These are phyloP conservation scores for Lodderomyces orthopsilosis DNA, from an alignment of 1,139 yeast genomes.

Conservation along the genomic window DNA sequence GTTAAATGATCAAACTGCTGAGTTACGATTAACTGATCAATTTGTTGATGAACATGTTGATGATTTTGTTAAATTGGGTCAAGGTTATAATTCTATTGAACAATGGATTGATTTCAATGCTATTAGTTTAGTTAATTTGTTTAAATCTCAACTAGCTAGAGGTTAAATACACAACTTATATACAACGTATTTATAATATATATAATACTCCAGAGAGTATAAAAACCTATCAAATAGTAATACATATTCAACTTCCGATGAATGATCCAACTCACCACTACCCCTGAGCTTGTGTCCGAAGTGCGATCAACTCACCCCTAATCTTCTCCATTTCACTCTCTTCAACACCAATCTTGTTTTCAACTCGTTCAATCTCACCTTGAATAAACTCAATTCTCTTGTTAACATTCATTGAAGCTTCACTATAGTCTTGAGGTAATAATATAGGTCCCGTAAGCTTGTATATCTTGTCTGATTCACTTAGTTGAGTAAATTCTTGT, in stretches of 20 bases:
- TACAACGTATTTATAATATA: too few relatives aligned
- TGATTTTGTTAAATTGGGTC: constrained; percentile 55
- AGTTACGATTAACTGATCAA: constrained; percentile 53
- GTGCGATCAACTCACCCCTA: constrained; percentile 46
- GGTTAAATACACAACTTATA: constrained; percentile 43
- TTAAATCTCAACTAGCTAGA: constrained; percentile 66
- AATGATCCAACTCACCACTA: too few relatives aligned
- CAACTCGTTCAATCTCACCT: constrained; percentile 71
- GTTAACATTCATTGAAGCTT: constrained; percentile 77
- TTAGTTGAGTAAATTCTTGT: constrained; percentile 66
- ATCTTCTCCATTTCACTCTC: constrained; percentile 51
- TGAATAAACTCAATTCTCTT: constrained; percentile 87
- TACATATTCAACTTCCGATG: too few relatives aligned
- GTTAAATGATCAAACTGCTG: constrained; percentile 69
- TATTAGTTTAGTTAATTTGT: constrained; percentile 61
- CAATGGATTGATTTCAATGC: constrained; percentile 79
- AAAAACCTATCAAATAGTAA: too few relatives aligned
- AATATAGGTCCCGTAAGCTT: constrained; percentile 91
- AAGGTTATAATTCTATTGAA: constrained; percentile 57
- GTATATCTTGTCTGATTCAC: constrained; percentile 66
- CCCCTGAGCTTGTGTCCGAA: constrained; percentile 26
- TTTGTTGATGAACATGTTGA: constrained; percentile 63
- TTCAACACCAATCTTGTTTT: constrained; percentile 50
- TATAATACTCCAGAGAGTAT: too few relatives aligned
- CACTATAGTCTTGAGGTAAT: constrained; percentile 80